Evolutionary conservation across 2,329 filamentous ascomycete species (phyloP).

Genomic region (Xylariaceae sp.): DNA sequence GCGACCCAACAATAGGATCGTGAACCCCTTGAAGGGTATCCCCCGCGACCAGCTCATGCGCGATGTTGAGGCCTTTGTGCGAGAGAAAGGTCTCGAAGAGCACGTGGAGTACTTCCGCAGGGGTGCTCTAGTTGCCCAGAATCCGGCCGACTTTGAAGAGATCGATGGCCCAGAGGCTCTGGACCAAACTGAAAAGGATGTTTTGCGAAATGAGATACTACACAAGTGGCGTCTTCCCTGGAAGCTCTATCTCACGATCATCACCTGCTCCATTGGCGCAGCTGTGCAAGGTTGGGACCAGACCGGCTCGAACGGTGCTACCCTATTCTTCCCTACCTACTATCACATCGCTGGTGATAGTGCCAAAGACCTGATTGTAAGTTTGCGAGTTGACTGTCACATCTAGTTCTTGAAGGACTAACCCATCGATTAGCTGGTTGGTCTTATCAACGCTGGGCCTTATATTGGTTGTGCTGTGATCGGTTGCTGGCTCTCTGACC

Average conservation of each 20-base stretch:
- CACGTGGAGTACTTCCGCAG: slow-evolving; percentile 66
- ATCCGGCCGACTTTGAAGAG: slow-evolving; percentile 67
- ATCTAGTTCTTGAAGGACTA: slow-evolving; percentile 14
- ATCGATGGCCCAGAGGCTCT: slow-evolving; percentile 65
- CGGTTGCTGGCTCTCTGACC: slow-evolving; percentile 66
- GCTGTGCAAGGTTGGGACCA: slow-evolving; percentile 76
- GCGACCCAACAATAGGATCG: slow-evolving; percentile 44
- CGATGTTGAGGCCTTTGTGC: slow-evolving; percentile 66
- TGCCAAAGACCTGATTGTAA: slow-evolving; percentile 39
- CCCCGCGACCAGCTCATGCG: slow-evolving; percentile 59
- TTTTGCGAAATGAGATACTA: slow-evolving; percentile 65
- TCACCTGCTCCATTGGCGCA: slow-evolving; percentile 71
- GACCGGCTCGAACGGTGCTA: slow-evolving; percentile 69
- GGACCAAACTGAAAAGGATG: slow-evolving; percentile 63
- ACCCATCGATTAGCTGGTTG: slow-evolving; percentile 52
- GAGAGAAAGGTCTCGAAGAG: slow-evolving; percentile 63
- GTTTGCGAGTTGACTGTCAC: slow-evolving; percentile 38
- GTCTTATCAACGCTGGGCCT: slow-evolving; percentile 61
- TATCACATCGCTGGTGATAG: slow-evolving; percentile 55
- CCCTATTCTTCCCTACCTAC: slow-evolving; percentile 63
- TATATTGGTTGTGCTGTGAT: slow-evolving; percentile 54
- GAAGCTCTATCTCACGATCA: slow-evolving; percentile 70
- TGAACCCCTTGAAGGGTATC: slow-evolving; percentile 57
- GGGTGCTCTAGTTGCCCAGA: slow-evolving; percentile 77
- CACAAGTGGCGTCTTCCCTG: slow-evolving; percentile 72